Conservation (phyloP, 306 rosid genomes). For the Dryas octopetala region DNA sequence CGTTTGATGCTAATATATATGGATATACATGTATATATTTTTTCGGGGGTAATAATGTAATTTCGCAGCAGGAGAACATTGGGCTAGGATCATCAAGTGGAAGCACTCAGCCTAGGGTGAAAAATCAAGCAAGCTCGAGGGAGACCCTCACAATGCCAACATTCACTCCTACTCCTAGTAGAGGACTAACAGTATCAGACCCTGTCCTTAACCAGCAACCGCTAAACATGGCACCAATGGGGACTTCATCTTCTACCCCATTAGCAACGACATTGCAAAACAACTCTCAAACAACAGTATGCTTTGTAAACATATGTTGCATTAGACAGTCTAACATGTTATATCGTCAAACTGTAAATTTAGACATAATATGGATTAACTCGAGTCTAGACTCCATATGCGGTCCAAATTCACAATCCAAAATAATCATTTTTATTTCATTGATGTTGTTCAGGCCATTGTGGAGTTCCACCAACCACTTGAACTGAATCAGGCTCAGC, state of each 20-base stretch:
- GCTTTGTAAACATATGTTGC: not conserved
- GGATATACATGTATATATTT: no score
- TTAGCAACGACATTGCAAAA: not conserved
- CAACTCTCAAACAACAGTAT: not conserved
- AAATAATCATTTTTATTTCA: not conserved
- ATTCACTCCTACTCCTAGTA: not conserved
- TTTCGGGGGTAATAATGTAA: not conserved
- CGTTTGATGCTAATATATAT: not conserved
- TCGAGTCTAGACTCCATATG: no score
- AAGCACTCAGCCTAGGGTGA: not conserved
- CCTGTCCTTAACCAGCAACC: not conserved
- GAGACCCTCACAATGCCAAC: not conserved
- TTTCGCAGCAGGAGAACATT: not conserved
- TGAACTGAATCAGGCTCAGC: not conserved
- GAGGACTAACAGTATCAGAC: not conserved
- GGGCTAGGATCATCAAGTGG: conserved; percentile 14
- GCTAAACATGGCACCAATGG: not conserved
- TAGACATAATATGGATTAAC: no score
- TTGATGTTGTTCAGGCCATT: not conserved
- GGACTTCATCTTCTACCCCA: not conserved
- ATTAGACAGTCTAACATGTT: not conserved
- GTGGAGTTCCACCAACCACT: not conserved
- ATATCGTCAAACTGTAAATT: no score
- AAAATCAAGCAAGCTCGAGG: not conserved
- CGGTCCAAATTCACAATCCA: no score